Evolutionary conservation across 202 grass and related monocot species (phyloP).

Genomic region (Setaria viridis): DNA sequence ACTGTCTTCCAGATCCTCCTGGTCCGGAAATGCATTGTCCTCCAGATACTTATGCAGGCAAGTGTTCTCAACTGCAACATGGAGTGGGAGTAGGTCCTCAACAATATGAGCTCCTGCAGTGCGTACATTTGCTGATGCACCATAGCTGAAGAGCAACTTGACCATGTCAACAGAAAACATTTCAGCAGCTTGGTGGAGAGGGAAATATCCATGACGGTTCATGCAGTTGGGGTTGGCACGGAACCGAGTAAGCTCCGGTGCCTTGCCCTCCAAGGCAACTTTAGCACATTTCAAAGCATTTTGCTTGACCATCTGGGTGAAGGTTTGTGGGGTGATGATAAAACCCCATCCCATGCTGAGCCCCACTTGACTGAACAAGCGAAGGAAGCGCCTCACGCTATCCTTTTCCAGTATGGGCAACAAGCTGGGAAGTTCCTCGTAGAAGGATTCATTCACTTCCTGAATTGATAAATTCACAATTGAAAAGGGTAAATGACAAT

Average conservation of each 20-base stretch:
- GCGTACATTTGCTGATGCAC: constrained; percentile 34
- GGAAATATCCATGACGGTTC: constrained; percentile 16
- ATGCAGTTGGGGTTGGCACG: constrained; percentile 40
- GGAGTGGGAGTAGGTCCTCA: constrained; percentile 30
- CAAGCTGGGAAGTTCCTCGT: neutral
- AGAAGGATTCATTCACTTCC: neutral
- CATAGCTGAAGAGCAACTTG: constrained; percentile 19
- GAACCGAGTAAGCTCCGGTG: neutral
- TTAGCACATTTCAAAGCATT: constrained; percentile 42
- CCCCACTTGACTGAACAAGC: neutral
- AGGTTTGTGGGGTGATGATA: constrained; percentile 17
- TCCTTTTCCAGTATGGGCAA: constrained; percentile 1
- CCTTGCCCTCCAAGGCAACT: constrained; percentile 32
- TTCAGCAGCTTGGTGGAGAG: constrained; percentile 42
- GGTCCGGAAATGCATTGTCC: constrained; percentile 17
- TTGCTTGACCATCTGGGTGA: neutral
- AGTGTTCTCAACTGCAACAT: constrained; percentile 43
- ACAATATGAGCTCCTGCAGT: constrained; percentile 3
- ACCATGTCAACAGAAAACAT: constrained; percentile 37
- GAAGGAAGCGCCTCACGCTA: neutral
- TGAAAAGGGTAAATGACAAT: constrained; percentile 1
- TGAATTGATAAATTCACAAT: constrained; percentile 7
- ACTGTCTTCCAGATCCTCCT: neutral
- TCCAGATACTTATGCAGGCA: constrained; percentile 46
- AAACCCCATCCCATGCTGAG: neutral